phyloP scores from a whole-genome alignment of 2,329 filamentous ascomycete species.

The Beauveria australis region DNA sequence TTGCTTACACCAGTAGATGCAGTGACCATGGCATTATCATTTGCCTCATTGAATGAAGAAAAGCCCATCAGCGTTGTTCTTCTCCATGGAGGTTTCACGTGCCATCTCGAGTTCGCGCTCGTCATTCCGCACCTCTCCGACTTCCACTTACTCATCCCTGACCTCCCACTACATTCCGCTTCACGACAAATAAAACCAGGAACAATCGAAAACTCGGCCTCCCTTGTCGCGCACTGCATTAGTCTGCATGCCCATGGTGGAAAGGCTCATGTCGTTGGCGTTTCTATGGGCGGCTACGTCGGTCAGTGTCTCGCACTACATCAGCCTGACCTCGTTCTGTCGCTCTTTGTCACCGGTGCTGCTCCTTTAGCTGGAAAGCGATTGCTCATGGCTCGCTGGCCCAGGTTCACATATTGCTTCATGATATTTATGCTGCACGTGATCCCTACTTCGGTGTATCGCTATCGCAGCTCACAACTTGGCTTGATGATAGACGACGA shows the following conservation, averaged over 20 bases:
- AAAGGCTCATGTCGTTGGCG: constrained; percentile 30
- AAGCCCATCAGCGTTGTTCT: constrained; percentile 20
- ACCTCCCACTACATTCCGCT: constrained; percentile 31
- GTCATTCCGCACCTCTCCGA: constrained; percentile 26
- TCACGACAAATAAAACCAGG: constrained; percentile 21
- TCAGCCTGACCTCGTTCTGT: constrained; percentile 26
- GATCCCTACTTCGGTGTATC: background rate
- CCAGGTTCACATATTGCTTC: constrained; percentile 20
- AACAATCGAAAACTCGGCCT: constrained; percentile 22
- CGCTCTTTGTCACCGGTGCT: constrained; percentile 27
- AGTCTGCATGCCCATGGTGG: constrained; percentile 25
- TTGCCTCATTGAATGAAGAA: background rate
- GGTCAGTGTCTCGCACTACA: constrained; percentile 24
- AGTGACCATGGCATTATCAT: background rate
- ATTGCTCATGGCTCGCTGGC: constrained; percentile 19
- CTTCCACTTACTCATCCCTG: constrained; percentile 31
- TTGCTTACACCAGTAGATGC: background rate
- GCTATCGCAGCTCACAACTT: background rate
- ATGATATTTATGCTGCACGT: constrained; percentile 16
- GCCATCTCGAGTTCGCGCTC: constrained; percentile 25
- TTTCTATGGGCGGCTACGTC: constrained; percentile 33
- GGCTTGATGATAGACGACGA: background rate
- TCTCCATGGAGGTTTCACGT: constrained; percentile 25
- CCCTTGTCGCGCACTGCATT: constrained; percentile 28
- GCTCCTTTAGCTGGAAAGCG: constrained; percentile 20